These are phyloP conservation scores for Lavandula angustifolia DNA, from an alignment of 257 asterid genomes.

Conservation along the genomic window DNA sequence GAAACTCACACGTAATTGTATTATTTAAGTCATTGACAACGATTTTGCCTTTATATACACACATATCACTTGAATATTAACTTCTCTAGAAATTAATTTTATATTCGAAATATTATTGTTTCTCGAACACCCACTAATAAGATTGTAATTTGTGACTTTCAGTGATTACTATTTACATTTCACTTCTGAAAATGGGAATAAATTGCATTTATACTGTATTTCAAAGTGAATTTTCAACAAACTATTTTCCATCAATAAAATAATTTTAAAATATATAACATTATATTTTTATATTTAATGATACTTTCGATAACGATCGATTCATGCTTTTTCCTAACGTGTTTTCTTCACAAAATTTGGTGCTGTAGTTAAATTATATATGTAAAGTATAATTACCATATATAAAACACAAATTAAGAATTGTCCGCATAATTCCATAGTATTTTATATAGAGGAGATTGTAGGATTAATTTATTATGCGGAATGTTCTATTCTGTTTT, in stretches of 20 bases:
- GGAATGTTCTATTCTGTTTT: too few relatives aligned
- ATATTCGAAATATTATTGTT: not conserved
- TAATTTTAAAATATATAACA: too few relatives aligned
- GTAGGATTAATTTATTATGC: too few relatives aligned
- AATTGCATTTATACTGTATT: too few relatives aligned
- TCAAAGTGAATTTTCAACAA: too few relatives aligned
- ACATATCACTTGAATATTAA: not conserved
- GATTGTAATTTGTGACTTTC: not conserved
- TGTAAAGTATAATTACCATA: not conserved
- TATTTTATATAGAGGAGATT: too few relatives aligned
- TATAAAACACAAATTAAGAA: too few relatives aligned
- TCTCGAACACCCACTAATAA: too few relatives aligned
- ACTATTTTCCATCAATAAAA: too few relatives aligned
- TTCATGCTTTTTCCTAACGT: not conserved
- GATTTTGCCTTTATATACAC: not conserved
- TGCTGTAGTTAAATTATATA: too few relatives aligned
- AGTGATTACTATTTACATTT: not conserved
- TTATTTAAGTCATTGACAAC: not conserved
- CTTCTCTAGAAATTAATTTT: not conserved
- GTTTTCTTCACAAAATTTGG: not conserved
- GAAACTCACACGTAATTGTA: conserved; percentile 17
- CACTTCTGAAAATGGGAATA: not conserved
- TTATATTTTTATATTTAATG: not conserved
- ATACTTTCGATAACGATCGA: conserved; percentile 5
- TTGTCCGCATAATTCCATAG: not conserved